Evolutionary conservation across 768 basidiomycete species (phyloP), one percentile per base, ranked within the genome.

Genomic region (Boletales sp.): DNA sequence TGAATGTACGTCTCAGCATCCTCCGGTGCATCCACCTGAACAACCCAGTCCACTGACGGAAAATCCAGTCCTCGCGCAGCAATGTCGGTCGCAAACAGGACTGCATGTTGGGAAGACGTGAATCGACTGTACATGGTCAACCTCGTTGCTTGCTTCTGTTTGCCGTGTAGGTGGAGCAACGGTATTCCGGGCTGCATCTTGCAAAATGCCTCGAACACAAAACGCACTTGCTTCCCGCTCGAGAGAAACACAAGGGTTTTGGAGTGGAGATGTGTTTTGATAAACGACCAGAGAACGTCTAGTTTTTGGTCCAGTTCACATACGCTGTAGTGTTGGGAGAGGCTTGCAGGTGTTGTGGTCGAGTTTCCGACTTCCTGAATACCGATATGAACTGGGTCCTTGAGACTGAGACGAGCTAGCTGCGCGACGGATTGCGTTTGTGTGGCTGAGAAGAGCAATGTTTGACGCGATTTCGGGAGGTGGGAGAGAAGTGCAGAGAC

Each of bases 1-100:
- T 99, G 95, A 36, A 99, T 92, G 66, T 99, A 97, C 11, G 94
- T 99, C 42, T 96, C 94, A 6, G 87, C 92, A 61, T 99, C 95
- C 70, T 99, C 95, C 0, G 95, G 95, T 3, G 90, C 91, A 67
- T 99, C 95, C 12, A 94, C 72, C 65, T 99, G 95, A 28, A 99
- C 64, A 2, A 99, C 95, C 95, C 95, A 98, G 67, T 96, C 91
- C 18, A 99, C 86, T 0, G 89, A 80, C 5, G 96, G 95, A 70
- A 99, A 99, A 70, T 99, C 95, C 49, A 98, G 75, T 1, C 95
- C 95, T 50, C 95, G 84, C 5, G 95, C 92, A 33, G 95, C 95
- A 52, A 99, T 87, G 64, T 99, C 95, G 11, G 95, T 99, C 15
- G 94, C 94, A 59, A 99, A 86, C 18, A 98, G 76, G 7, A 95